Evolutionary conservation across 2,329 filamentous ascomycete species (phyloP), one percentile per base, ranked within the genome.

Genomic region (Penicillium fuscoglaucum): DNA sequence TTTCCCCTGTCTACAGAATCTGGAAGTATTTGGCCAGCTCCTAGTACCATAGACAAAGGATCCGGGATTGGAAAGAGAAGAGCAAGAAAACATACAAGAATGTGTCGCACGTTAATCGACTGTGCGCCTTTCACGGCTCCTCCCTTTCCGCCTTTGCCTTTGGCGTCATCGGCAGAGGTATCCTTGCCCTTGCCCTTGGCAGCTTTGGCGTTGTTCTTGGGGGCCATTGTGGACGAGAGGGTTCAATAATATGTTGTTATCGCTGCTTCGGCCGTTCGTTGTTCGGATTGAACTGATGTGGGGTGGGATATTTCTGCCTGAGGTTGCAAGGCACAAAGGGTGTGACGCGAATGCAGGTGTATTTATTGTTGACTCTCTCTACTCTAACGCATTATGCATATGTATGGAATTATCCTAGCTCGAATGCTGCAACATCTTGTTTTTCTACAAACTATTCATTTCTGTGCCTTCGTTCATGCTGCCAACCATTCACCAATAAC

Each of bases 61-160:
- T 24, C 35, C 5, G 7, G 37, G 5, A 21, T 21, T 4, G 9
- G 15, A 26, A 52, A n/a, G 54, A 60, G 44, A 52, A 45, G 33
- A 44, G 37, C 49, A 40, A 51, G 43, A 51, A 28, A 15, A 47
- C 75, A 55, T 75, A 82, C 79, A 63, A 88, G 78, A 61, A 88
- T 88, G 72, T 88, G 86, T 40, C 86, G 79, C 52, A 83, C 84
- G 68, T 88, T 87, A 72, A 88, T 86, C n/a, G 80, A 81, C 50
- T 82, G 85, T 6, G 84, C 85, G 8, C 82, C 78, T 69, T 87
- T 87, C 63, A 83, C 74, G 9, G 63, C 68, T 52, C 66, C 63
- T 19, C 55, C 55, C 43, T 58, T 58, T 26, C 50, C 53, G 24
- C 66, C 70, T 58, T 76, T 75, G 33, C 69, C 72, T 39, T 71